A percentile compares a stretch with the other conserved stretches of the same genome.
phyloP scores from a whole-genome alignment of 257 asterid genomes.

The Euphrasia confusa region DNA sequence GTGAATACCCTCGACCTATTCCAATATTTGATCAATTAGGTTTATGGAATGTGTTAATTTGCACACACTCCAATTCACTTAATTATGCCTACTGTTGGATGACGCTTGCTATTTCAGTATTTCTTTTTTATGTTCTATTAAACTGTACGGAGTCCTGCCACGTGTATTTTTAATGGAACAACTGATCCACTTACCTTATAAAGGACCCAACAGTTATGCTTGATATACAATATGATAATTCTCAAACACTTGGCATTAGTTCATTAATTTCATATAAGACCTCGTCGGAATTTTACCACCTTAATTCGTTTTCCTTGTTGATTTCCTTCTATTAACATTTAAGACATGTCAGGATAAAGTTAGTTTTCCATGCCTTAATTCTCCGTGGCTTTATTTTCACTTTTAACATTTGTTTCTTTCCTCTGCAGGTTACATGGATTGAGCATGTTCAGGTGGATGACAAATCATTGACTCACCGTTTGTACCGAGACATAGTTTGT shows the following conservation, averaged over 20 bases:
- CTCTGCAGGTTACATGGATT: conserved; percentile 65
- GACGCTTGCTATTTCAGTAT: neutral
- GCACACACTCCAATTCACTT: neutral
- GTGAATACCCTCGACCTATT: neutral
- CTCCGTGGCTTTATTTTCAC: no score
- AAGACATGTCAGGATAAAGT: conserved; percentile 1
- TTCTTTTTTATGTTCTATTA: neutral
- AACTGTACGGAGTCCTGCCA: neutral
- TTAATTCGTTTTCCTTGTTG: neutral
- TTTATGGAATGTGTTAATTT: conserved; percentile 1
- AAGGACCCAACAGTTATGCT: neutral
- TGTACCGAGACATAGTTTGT: conserved; percentile 50
- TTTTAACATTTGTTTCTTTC: no score
- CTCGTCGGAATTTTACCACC: no score
- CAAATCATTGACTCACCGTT: conserved; percentile 40
- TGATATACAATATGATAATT: neutral
- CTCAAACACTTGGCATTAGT: neutral
- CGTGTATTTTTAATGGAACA: conserved; percentile 5
- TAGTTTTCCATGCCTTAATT: no score
- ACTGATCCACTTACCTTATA: neutral
- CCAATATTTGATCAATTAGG: neutral
- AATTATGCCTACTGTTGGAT: neutral
- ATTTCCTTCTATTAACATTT: conserved; percentile 1
- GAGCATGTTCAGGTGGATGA: conserved; percentile 83
- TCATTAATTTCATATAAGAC: no score